A percentile compares a stretch with the other conserved stretches of the same genome.
Conservation (phyloP, 148 eudicot genomes). For the Rhododendron ovatum region DNA sequence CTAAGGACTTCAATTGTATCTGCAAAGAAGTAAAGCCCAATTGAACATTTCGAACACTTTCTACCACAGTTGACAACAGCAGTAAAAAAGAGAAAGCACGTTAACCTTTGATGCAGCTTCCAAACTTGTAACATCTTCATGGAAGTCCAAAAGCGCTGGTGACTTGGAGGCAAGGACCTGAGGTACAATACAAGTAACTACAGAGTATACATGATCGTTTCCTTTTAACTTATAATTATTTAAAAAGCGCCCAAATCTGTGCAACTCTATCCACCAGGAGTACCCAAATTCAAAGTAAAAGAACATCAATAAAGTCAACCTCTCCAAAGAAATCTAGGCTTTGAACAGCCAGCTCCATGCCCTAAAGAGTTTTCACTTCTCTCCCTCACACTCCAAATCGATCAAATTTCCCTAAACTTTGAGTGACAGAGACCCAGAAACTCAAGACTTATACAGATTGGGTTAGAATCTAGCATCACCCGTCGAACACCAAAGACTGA, state of each 20-base stretch:
- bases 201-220: neutral
- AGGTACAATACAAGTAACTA: neutral
- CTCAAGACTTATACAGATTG: neutral
- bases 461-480: neutral
- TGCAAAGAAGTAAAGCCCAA: conserved; percentile 28
- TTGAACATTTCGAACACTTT: neutral
- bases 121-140: conserved; percentile 65
- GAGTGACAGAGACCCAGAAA: neutral
- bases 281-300: neutral
- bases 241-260: neutral
- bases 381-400: neutral
- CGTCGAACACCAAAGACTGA: neutral
- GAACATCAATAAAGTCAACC: neutral
- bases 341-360: neutral
- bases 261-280: neutral
- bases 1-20: conserved; percentile 96
- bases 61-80: neutral
- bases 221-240: neutral
- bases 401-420: neutral
- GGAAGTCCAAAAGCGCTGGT: conserved; percentile 70
- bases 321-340: neutral
- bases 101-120: conserved; percentile 87
- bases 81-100: conserved; percentile 8
- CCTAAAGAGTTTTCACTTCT: neutral
- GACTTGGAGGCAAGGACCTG: conserved; percentile 72